Base-by-base conservation (phyloP, 768 basidiomycete genomes). In the Trametes gibbosa region DNA sequence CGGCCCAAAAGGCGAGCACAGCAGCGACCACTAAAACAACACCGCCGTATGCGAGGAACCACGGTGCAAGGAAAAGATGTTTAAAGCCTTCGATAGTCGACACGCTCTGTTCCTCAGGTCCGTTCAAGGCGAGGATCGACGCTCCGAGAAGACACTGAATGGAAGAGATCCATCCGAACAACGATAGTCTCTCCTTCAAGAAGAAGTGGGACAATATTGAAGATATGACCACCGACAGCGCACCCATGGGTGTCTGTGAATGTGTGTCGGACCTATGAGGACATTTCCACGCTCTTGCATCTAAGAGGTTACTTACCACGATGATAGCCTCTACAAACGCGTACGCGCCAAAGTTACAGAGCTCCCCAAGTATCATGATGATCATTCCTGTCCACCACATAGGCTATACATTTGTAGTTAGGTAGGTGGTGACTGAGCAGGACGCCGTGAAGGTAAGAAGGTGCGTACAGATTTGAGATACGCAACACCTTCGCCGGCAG, bases 81-180 rank as follows among this genome's bases (percentile, higher is more conserved):
- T 91, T 76, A 69, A 97, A 95, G 21, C 78, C 75, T 10, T 63
- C 70, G 62, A 91, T 91, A 58, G 86, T 73, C 34, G 85, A 81
- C 34, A 90, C 81, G 10, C 87, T 80, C 53, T 77, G 76, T 69
- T 90, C 89, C 63, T 83, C 74, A 8, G 90, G 90, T 5, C 85
- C 92, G 66, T 95, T 97, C 51, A 95, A 79, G 23, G 92, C 92
- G 56, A 95, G 90, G 63, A 95, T 90, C 56, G 86, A 81, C 27
- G 90, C 89, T 40, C 91, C 91, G 58, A 92, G 78, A 65, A 97
- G 91, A 75, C 92, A 95, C 32, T 96, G 82, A 19, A 78, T 80
- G 70, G 92, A 96, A 19, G 93, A 93, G 64, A 96, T 79, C 93
- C 94, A 96, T 55, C 95, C 95, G 70, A 98, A 97, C 71, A 96